A percentile compares a stretch with the other conserved stretches of the same genome.
These are phyloP conservation scores for Syncephalis plumigaleata DNA, from an alignment of 371 early-diverging fungal genomes.

Conservation along the genomic window DNA sequence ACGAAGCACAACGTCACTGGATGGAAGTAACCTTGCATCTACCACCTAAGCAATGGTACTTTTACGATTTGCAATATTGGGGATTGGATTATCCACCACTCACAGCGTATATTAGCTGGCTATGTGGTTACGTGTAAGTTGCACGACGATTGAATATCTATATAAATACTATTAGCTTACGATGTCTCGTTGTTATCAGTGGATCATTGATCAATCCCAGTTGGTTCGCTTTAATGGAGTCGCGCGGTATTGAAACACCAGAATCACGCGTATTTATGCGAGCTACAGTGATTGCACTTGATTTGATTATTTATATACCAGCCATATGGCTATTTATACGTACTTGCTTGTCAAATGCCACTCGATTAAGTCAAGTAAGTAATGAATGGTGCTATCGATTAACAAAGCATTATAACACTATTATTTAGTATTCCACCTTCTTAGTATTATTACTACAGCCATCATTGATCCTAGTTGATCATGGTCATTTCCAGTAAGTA, in stretches of 20 bases:
- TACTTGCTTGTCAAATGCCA: conserved; percentile 15
- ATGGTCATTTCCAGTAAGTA: conserved; percentile 84
- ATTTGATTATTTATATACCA: conserved; percentile 56
- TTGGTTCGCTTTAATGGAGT: conserved; percentile 71
- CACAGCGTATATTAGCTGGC: conserved; percentile 79
- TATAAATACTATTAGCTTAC: background rate
- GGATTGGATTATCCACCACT: conserved; percentile 94
- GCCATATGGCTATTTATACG: conserved; percentile 37
- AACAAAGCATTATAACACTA: too few relatives aligned
- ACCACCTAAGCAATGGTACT: conserved; percentile 70
- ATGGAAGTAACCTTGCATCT: conserved; percentile 79
- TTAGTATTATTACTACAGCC: conserved; percentile 63
- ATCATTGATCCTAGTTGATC: conserved; percentile 74
- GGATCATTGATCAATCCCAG: conserved; percentile 53
- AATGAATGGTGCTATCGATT: background rate
- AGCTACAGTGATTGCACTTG: conserved; percentile 54
- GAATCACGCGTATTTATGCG: conserved; percentile 80
- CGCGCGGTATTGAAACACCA: conserved; percentile 63
- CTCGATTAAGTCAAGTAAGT: conserved; percentile 6
- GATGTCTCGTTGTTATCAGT: conserved; percentile 14
- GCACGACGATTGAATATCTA: background rate
- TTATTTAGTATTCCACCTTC: conserved; percentile 22
- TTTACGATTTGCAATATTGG: conserved; percentile 76
- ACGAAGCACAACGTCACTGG: conserved; percentile 96
- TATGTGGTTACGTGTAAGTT: conserved; percentile 61